phyloP scores from a whole-genome alignment of 2,329 filamentous ascomycete genomes.

The Ceratocystis papillata region DNA sequence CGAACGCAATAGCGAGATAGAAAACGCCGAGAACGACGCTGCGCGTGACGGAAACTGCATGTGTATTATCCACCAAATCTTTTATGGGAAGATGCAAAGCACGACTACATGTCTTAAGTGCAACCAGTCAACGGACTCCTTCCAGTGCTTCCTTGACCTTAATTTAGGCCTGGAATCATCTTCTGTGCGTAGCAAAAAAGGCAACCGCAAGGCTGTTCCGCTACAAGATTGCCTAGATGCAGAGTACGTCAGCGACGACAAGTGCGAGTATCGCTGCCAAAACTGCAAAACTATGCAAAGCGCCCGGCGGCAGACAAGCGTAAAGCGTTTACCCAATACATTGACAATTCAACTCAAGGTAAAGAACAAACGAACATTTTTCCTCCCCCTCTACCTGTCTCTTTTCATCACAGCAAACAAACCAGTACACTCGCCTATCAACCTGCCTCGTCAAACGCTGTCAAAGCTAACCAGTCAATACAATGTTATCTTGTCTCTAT shows the following conservation, averaged over 20 bases:
- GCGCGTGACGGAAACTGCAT: constrained; percentile 58
- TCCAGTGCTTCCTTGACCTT: constrained; percentile 84
- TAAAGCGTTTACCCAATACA: constrained; percentile 77
- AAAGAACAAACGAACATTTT: constrained; percentile 26
- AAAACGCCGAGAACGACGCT: constrained; percentile 44
- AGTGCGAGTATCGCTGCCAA: constrained; percentile 78
- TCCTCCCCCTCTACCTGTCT: too few relatives aligned
- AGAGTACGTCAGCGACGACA: constrained; percentile 77
- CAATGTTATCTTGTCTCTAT: neutral
- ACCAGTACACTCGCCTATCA: too few relatives aligned
- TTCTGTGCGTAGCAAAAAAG: constrained; percentile 54
- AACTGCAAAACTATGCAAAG: constrained; percentile 68
- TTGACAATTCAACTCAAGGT: constrained; percentile 90
- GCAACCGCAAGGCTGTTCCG: constrained; percentile 36
- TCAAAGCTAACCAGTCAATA: neutral
- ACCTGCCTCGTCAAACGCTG: too few relatives aligned
- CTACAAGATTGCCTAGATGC: constrained; percentile 68
- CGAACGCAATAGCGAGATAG: constrained; percentile 57
- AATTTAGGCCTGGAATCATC: constrained; percentile 73
- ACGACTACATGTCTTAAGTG: constrained; percentile 87
- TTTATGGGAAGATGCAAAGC: constrained; percentile 83
- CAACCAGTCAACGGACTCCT: constrained; percentile 65
- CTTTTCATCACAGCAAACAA: too few relatives aligned
- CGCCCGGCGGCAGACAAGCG: constrained; percentile 71
- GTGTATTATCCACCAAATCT: constrained; percentile 89